Evolutionary conservation across 306 rosid species (phyloP).

Genomic region (Fragaria iinumae): DNA sequence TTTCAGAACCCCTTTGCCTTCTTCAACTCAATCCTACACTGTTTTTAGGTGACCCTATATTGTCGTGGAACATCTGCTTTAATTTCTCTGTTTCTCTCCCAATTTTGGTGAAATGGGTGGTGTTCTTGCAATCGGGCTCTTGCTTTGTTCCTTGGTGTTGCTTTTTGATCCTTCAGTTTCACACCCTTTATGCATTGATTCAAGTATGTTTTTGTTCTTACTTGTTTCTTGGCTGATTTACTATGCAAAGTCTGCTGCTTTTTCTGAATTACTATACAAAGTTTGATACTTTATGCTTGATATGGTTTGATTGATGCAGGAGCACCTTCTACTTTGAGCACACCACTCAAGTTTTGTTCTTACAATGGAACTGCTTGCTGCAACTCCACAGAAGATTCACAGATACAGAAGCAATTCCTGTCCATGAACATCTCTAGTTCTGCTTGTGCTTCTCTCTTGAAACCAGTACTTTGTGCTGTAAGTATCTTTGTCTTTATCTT

Average conservation of each 20-base stretch:
- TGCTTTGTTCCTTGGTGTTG: slow-evolving; percentile 50
- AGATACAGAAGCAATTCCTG: slow-evolving; percentile 58
- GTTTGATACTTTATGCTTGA: slow-evolving; percentile 4
- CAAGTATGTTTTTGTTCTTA: slow-evolving; percentile 47
- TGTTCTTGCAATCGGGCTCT: slow-evolving; percentile 37
- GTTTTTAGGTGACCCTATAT: slow-evolving; percentile 19
- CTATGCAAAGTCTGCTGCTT: slow-evolving; percentile 5
- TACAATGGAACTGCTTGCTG: slow-evolving; percentile 84
- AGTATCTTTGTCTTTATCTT: slow-evolving; percentile 18
- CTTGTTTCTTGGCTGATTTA: not conserved
- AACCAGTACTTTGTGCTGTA: slow-evolving; percentile 87
- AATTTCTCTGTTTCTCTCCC: not conserved
- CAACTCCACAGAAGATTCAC: slow-evolving; percentile 66
- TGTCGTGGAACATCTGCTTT: slow-evolving; percentile 12
- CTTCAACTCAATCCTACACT: slow-evolving; percentile 17
- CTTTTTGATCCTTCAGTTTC: slow-evolving; percentile 55
- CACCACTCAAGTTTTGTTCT: slow-evolving; percentile 65
- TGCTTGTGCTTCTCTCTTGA: slow-evolving; percentile 66
- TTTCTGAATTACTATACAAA: not conserved
- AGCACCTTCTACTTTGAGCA: slow-evolving; percentile 54
- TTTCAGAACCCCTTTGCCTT: slow-evolving; percentile 4
- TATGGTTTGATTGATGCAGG: slow-evolving; percentile 42
- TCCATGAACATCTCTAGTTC: slow-evolving; percentile 63
- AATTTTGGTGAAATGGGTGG: slow-evolving; percentile 50
- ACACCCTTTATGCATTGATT: slow-evolving; percentile 79